Evolutionary conservation across 2,329 filamentous ascomycete species (phyloP), one percentile per base, ranked within the genome.

Genomic region (Aciculosporium take): DNA sequence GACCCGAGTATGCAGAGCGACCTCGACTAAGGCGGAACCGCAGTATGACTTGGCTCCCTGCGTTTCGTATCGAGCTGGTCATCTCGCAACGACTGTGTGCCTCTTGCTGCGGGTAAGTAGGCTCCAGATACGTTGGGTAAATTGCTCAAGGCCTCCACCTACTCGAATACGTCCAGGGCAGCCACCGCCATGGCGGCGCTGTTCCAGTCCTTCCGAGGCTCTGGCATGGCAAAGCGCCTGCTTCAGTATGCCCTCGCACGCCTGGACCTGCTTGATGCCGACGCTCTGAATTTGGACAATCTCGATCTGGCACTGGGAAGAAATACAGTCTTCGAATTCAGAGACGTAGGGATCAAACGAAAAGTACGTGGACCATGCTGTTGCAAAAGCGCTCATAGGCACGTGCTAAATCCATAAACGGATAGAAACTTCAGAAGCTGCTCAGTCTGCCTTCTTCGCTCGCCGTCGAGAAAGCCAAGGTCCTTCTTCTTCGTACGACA

Each of bases 151-250:
- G 23, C 7, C 20, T 7, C 17, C n/a, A 28, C 15, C 5, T 3
- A n/a, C 25, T 31, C 4, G 33, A 17, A 9, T 3, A 3, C n/a
- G 12, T 7, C 7, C 33, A 20, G 10, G 33, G 39, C 35, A 29
- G 31, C 48, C 46, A 39, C 46, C 57, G 59, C 46, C 60, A 87
- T 88, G 83, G 77, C 80, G 41, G 79, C 73, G 57, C 78, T 84
- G 57, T 74, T 91, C 54, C 79, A 69, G 61, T 71, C 69, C 44
- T 76, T 78, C 53, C 64, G 68, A 53, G 69, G 63, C 58, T 76
- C 86, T 48, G 84, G 76, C 51, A 85, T 94, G 69, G 84, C 88
- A 65, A 94, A 91, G 72, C 79, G 82, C 60, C 72, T 96, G 53
- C 73, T 96, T 49, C 81, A 85, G 51, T 94, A 91, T 66, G 85